A percentile compares a stretch with the other conserved stretches of the same genome.
phyloP scores from a whole-genome alignment of 2,329 filamentous ascomycete genomes.

The Venturia effusa region DNA sequence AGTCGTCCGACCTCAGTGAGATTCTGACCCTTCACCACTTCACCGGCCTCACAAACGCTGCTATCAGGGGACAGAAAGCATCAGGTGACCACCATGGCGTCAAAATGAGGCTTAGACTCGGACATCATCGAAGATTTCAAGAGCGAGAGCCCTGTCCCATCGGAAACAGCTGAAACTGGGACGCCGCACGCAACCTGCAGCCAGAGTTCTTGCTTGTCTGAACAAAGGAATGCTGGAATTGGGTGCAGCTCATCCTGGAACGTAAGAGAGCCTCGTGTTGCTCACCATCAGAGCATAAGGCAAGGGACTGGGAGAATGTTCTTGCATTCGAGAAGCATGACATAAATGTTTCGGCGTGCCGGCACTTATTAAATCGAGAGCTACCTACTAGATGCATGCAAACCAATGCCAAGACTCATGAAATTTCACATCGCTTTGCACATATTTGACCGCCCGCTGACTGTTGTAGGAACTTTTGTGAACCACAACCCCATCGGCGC shows the following conservation, averaged over 20 bases:
- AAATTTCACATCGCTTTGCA: neutral
- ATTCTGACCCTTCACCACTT: neutral
- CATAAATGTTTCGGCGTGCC: neutral
- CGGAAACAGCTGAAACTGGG: neutral
- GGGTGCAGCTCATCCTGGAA: neutral
- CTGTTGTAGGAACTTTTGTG: neutral
- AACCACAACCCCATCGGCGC: neutral
- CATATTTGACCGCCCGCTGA: neutral
- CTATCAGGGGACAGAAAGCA: neutral
- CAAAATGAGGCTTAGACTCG: neutral
- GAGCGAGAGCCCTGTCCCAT: neutral
- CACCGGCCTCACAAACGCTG: neutral
- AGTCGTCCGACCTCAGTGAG: neutral
- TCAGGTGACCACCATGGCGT: neutral
- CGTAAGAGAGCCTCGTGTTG: neutral
- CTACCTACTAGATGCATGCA: slow-evolving; percentile 2
- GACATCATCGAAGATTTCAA: neutral
- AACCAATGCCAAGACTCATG: neutral
- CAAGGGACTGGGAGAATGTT: neutral
- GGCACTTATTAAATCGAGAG: neutral
- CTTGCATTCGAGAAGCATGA: neutral
- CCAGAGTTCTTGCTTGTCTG: neutral
- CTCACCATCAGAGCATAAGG: neutral
- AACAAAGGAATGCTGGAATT: neutral
- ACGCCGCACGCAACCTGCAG: neutral